Base-by-base conservation (phyloP, 306 rosid genomes). In the Rosa multiflora region DNA sequence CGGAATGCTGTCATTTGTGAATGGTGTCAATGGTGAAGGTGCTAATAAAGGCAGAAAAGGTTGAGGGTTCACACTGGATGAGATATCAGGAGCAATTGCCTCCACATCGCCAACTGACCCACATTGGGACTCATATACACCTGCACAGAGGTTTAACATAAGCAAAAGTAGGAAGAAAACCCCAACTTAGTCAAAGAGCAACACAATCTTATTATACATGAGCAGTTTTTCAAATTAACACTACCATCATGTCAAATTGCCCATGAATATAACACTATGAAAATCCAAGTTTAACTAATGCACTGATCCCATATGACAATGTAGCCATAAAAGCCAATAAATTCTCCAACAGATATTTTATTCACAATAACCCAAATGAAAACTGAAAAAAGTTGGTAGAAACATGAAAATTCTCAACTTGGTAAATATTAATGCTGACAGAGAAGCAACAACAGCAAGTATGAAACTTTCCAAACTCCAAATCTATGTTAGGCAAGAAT, bases 41-140 rank as follows among this genome's bases (percentile, higher is more conserved):
- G 88, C 85, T 81, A 90, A 42, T 40, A 80, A 70, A 53, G 92
- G 95, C 86, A 88, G 82, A 82, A 87, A 86, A 46, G 95, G 92
- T 39, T 81, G 80, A 52, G 88, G 82, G 64, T 85, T 80, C 55
- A 47, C 51, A 67, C 69, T 77, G 47, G 92, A 82, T 52, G 88
- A 56, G 75, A 82, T 72, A 74, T 70, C 74, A 42, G 87, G 89
- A 77, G 91, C 76, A 72, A 70, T 32, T 23, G 15, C 87, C 67
- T 73, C 63, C 68, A 10, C 66, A 13, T 78, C 72, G 23, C 72
- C 63, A 59, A 68, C 44, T 11, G 79, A 43, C 58, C 81, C 78
- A 74, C 87, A 78, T n/a, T 72, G 68, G 20, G 76, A 82, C 59
- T 52, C 55, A 53, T 63, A 76, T 51, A 85, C 58, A 77, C 78